Evolutionary conservation across 306 rosid genomes (phyloP).

Genomic region (Vicia villosa): DNA sequence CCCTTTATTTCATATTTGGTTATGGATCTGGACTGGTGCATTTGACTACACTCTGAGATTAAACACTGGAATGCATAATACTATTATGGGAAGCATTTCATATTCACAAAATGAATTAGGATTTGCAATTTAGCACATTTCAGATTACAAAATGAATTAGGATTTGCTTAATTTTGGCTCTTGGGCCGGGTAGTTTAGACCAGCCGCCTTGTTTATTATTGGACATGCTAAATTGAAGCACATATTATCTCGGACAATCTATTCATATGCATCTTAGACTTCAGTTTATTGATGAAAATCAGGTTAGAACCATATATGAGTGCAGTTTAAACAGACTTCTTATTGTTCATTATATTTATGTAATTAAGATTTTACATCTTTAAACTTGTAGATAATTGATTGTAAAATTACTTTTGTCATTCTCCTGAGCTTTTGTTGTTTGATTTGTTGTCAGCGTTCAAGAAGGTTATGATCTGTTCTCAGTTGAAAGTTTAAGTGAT

Average conservation of each 20-base stretch:
- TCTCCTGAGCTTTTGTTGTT: constrained; percentile 16
- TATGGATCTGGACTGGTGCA: not conserved
- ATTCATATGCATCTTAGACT: not conserved
- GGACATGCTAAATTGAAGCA: not conserved
- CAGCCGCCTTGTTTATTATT: not conserved
- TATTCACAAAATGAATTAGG: constrained; percentile 5
- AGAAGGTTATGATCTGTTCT: constrained; percentile 16
- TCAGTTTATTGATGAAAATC: constrained; percentile 12
- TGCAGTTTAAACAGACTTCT: constrained; percentile 9
- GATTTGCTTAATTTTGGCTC: constrained; percentile 3
- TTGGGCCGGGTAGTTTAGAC: constrained; percentile 1
- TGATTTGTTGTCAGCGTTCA: constrained; percentile 6
- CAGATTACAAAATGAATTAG: constrained; percentile 1
- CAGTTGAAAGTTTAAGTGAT: not conserved
- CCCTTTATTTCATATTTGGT: not conserved
- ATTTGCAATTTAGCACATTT: constrained; percentile 9
- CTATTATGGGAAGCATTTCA: not conserved
- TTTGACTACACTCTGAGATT: constrained; percentile 9
- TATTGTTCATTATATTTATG: not conserved
- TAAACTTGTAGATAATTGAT: not conserved
- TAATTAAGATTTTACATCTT: constrained; percentile 5
- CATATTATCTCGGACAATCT: not conserved
- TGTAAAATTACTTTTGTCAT: not conserved
- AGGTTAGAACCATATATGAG: constrained; percentile 4
- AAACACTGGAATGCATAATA: not conserved